Evolutionary conservation across 2,329 filamentous ascomycete species (phyloP), one percentile per base, ranked within the genome.

Genomic region (Acarospora socialis): DNA sequence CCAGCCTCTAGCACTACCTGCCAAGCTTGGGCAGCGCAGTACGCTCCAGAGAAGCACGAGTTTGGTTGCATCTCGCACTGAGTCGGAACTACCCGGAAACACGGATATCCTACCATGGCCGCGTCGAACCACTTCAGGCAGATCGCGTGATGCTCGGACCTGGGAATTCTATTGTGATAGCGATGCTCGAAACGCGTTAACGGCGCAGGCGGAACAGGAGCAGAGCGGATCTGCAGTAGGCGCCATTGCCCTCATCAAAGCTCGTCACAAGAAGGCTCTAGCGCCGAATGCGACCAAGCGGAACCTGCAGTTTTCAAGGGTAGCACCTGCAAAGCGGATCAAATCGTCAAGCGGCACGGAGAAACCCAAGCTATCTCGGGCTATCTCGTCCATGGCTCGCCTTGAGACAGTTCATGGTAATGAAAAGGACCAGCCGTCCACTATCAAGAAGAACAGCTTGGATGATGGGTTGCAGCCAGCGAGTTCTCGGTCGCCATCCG

Each of bases 161-260:
- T 94, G 87, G 87, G 82, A 92, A 48, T 83, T 83, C 35, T 86
- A 81, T 59, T 87, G 82, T 46, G 82, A 92, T 49, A 75, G 77
- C 5, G 81, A 90, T 43, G 64, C 70, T 31, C 75, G 79, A 25
- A 81, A 83, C 47, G 80, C 83, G 43, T 60, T 93, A 34, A 84
- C 77, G 14, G 70, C 71, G n/a, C 78, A 82, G 43, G 80, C 81
- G 7, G 79, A 87, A 55, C 75, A 81, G 44, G 82, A 92, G 49
- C 72, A 72, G 5, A 81, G 68, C 43, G 82, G 81, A 14, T 86
- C 80, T 24, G 82, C 81, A 33, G 70, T 79, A 37, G 80, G 80
- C 20, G 82, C 81, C 21, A 90, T 93, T 38, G 82, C 74, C 41
- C 65, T 92, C 18, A 66, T 93, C 38, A 69, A 82, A 27, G 83